These are phyloP conservation scores for Puccinia triticina DNA, from an alignment of 1,284 basidiomycete species.

Conservation along the genomic window DNA sequence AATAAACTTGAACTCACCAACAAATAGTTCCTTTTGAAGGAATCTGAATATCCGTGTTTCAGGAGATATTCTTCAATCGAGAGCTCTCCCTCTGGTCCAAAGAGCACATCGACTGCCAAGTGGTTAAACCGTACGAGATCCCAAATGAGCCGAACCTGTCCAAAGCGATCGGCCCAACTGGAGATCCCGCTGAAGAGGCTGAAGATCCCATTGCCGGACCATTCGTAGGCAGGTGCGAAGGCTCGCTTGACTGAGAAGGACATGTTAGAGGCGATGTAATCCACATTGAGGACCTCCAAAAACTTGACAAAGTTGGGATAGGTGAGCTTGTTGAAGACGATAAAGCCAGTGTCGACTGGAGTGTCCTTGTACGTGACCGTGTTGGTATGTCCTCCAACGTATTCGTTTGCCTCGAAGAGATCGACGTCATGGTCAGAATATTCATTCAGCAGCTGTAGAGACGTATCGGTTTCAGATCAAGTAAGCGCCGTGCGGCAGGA, in stretches of 20 bases:
- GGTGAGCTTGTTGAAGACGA: conserved; percentile 72
- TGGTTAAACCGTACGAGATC: conserved; percentile 79
- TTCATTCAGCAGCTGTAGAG: conserved; percentile 70
- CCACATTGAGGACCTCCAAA: conserved; percentile 66
- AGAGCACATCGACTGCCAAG: conserved; percentile 64
- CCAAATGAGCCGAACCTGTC: conserved; percentile 75
- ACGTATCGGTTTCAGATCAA: background rate
- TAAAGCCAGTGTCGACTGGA: conserved; percentile 54
- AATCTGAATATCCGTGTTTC: conserved; percentile 70
- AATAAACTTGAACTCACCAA: conserved; percentile 66
- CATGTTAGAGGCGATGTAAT: conserved; percentile 71
- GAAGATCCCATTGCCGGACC: conserved; percentile 70
- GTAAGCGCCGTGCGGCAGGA: background rate
- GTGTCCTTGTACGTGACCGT: conserved; percentile 67
- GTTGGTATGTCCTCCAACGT: conserved; percentile 78
- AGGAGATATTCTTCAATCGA: conserved; percentile 74
- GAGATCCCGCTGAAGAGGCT: conserved; percentile 71
- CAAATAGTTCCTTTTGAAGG: conserved; percentile 76
- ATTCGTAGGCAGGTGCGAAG: conserved; percentile 68
- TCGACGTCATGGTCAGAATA: conserved; percentile 77
- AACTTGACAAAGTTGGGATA: conserved; percentile 82
- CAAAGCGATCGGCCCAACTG: conserved; percentile 64
- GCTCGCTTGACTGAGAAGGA: conserved; percentile 76
- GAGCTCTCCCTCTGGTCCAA: conserved; percentile 61
- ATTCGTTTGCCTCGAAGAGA: conserved; percentile 72